Evolutionary conservation across 164 flowering plant genomes (phyloP).

Genomic region (Dillenia suffruticosa): DNA sequence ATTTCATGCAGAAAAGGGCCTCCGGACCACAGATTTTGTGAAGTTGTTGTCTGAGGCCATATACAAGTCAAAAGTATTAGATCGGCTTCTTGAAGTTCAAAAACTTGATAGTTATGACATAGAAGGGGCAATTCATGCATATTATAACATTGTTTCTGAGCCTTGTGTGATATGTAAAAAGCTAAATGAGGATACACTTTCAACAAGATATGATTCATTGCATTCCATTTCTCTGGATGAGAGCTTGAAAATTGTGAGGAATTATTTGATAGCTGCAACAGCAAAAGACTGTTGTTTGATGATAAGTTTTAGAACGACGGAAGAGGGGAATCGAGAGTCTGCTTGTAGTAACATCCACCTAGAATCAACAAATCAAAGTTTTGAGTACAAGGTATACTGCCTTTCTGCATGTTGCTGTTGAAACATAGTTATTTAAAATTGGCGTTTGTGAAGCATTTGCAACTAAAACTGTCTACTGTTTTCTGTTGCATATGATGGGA

Average conservation of each 20-base stretch:
- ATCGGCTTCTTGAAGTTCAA: constrained; percentile 70
- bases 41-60: constrained; percentile 65
- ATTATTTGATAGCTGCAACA: constrained; percentile 84
- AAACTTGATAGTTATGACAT: constrained; percentile 78
- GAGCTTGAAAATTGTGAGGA: constrained; percentile 73
- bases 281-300: constrained; percentile 96
- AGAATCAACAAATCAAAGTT: constrained; percentile 57
- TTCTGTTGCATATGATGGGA: neutral
- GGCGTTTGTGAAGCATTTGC: neutral
- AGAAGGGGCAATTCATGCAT: constrained; percentile 97
- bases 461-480: neutral
- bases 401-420: neutral
- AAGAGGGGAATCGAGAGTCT: constrained; percentile 25
- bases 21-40: constrained; percentile 39
- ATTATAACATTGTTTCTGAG: constrained; percentile 68
- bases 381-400: constrained; percentile 75
- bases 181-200: constrained; percentile 25
- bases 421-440: neutral
- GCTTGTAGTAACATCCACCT: constrained; percentile 31
- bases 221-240: constrained; percentile 67
- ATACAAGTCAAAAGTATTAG: constrained; percentile 49
- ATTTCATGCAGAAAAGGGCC: constrained; percentile 53
- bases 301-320: constrained; percentile 60
- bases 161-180: constrained; percentile 63
- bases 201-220: constrained; percentile 31